These are phyloP conservation scores for Hygrocybe punicea DNA, from an alignment of 768 basidiomycete genomes.

Conservation along the genomic window DNA sequence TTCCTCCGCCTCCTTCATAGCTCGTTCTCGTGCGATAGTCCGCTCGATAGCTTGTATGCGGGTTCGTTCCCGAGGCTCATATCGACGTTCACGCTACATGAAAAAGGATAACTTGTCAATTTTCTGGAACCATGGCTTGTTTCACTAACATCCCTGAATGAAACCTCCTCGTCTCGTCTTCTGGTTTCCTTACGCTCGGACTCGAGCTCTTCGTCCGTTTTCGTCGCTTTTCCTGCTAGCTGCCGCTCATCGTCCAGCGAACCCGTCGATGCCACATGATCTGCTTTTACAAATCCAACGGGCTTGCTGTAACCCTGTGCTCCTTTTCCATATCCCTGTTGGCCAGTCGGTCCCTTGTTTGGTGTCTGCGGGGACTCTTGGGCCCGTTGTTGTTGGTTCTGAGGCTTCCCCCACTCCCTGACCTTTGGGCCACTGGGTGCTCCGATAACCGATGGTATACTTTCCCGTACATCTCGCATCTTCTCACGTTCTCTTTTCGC, in stretches of 20 bases:
- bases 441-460: slow-evolving; percentile 43
- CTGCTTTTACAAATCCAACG: slow-evolving; percentile 77
- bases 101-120: background rate
- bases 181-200: slow-evolving; percentile 72
- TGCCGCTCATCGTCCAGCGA: slow-evolving; percentile 36
- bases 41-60: slow-evolving; percentile 77
- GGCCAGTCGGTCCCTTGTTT: slow-evolving; percentile 19
- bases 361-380: slow-evolving; percentile 35
- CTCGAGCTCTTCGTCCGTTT: slow-evolving; percentile 89
- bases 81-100: slow-evolving; percentile 83
- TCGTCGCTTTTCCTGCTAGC: slow-evolving; percentile 38
- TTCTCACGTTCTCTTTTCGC: slow-evolving; percentile 91
- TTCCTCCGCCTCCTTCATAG: slow-evolving; percentile 72
- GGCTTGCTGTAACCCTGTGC: slow-evolving; percentile 78
- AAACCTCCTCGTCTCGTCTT: slow-evolving; percentile 74
- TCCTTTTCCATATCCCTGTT: slow-evolving; percentile 59
- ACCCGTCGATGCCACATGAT: slow-evolving; percentile 26
- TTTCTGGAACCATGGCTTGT: background rate
- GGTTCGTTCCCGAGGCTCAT: slow-evolving; percentile 83
- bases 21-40: slow-evolving; percentile 66
- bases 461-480: slow-evolving; percentile 68
- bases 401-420: slow-evolving; percentile 76
- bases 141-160: slow-evolving; percentile 77
- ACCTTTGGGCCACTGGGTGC: slow-evolving; percentile 72
- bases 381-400: slow-evolving; percentile 34